Base-by-base conservation (phyloP, 129 eudicot genomes). In the Flaveria sonorensis region DNA sequence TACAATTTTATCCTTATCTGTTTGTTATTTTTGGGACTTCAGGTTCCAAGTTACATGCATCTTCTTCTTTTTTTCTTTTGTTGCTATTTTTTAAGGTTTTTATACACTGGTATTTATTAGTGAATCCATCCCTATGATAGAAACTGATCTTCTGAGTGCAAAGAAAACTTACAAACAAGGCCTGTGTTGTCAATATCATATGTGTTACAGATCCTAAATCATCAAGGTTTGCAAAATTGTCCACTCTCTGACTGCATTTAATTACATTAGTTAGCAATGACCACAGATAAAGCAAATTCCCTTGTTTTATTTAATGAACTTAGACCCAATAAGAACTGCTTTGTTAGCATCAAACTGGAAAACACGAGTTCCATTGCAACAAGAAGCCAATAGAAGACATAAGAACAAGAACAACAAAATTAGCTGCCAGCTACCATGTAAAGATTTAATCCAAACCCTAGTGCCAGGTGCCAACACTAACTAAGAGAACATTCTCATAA, bases 161-260 rank as follows among this genome's bases (percentile, higher is more conserved):
- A 53, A 55, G 71, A 68, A 18, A 72, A 90, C 97, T 91, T 89
- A 94, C 98, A 91, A 72, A 94, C 92, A 86, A 94, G 90, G 40
- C 98, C 98, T 0, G 98, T 94, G 85, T 94, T 90, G 89, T 94
- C 98, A 81, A 94, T 94, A 79, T 91, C 86, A 78, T 84, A 86
- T 72, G 83, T 82, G 82, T 89, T 91, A 80, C 97, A 94, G 69
- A 91, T 83, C 81, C 83, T 89, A 78, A 91, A 80, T 94, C 98
- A 70, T 80, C 79, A 20, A 94, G 91, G 70, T 86, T 82, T 40
- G 85, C 89, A 69, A 55, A 21, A 84, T 70, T 87, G 70, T 79
- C 88, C 85, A 81, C 71, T 89, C 97, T 89, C 86, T 94, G 97
- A 79, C 98, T 94, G 91, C 87, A 85, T 28, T 20, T 59, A 51